Evolutionary conservation across 1,284 basidiomycete genomes (phyloP), one percentile per base, ranked within the genome.

Genomic region (Anthracocystis panici-leucophaei): DNA sequence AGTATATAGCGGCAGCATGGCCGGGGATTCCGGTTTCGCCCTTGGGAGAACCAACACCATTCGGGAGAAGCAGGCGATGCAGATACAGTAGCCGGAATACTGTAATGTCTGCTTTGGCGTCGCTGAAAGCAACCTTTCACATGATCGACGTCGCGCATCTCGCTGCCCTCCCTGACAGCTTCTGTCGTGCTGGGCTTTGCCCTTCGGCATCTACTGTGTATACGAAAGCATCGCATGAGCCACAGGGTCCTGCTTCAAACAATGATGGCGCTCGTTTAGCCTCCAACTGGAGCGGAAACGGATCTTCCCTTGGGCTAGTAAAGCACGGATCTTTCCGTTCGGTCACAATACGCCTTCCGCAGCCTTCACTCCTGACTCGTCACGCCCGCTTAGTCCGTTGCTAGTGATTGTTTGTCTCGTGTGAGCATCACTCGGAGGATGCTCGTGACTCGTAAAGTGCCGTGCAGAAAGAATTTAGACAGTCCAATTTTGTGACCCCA

Each of bases 41-140:
- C 58, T 48, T 35, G 14, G 18, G 4, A 52, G 18, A 11, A 52
- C n/a, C n/a, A 64, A 63, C 57, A 67, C 59, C 65, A 61, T 50
- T 62, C 66, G 66, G 60, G 35, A 59, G 20, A 49, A 40, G 53
- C 49, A 64, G 57, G 53, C 38, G 25, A 40, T 48, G 21, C 44
- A 18, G 12, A 14, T 27, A 27, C 27, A 27, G 27, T 27, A 57
- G 31, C 35, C 29, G 53, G 42, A 12, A 10, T 54, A 38, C 2
- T 20, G 25, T n/a, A n/a, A n/a, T n/a, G 21, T 48, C 27, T 27
- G 27, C 27, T 31, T 23, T 12, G 49, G 29, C 29, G 49, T 9
- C n/a, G 42, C 42, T 44, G n/a, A 44, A 44, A n/a, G 18, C 16
- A 48, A 44, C 62, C 62, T 70, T 70, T 70, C 67, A 70, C 67